phyloP scores from a whole-genome alignment of 352 stramenopile species.

The Pythium oligandrum region DNA sequence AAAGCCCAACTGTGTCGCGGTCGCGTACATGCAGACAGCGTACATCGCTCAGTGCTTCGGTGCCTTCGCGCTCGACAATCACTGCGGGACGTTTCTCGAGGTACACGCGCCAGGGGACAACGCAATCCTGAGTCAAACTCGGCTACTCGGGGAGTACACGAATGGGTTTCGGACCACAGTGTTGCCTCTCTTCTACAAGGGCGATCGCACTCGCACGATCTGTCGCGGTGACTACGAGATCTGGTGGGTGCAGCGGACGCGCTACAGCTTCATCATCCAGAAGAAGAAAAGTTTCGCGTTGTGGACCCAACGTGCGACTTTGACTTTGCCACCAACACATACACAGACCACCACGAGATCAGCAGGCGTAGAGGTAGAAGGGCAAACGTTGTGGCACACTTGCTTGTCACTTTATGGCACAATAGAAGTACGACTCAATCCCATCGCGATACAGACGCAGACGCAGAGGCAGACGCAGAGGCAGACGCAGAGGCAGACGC shows the following conservation, averaged over 20 bases:
- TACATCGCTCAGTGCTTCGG: constrained; percentile 76
- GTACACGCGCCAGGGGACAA: constrained; percentile 63
- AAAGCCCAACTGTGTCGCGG: constrained; percentile 56
- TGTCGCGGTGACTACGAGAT: constrained; percentile 77
- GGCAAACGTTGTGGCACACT: no score
- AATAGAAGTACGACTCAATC: no score
- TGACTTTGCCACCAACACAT: constrained; percentile 72
- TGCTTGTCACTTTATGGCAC: no score
- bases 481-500: no score
- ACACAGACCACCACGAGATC: constrained; percentile 61
- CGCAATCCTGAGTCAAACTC: constrained; percentile 67
- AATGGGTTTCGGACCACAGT: constrained; percentile 75
- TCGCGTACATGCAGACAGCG: constrained; percentile 77
- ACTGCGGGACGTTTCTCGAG: constrained; percentile 86
- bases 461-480: no score
- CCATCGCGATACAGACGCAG: no score
- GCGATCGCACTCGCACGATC: constrained; percentile 54
- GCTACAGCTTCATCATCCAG: constrained; percentile 79
- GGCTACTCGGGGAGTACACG: constrained; percentile 63
- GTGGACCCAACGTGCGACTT: constrained; percentile 67
- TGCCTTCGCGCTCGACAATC: constrained; percentile 57
- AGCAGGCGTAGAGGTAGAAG: no score
- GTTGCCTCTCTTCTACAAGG: constrained; percentile 62
- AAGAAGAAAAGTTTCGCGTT: constrained; percentile 75
- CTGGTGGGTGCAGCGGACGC: constrained; percentile 84